These are phyloP conservation scores for Linnemannia hyalina DNA, from an alignment of 192 early-diverging fungal genomes.

Conservation along the genomic window DNA sequence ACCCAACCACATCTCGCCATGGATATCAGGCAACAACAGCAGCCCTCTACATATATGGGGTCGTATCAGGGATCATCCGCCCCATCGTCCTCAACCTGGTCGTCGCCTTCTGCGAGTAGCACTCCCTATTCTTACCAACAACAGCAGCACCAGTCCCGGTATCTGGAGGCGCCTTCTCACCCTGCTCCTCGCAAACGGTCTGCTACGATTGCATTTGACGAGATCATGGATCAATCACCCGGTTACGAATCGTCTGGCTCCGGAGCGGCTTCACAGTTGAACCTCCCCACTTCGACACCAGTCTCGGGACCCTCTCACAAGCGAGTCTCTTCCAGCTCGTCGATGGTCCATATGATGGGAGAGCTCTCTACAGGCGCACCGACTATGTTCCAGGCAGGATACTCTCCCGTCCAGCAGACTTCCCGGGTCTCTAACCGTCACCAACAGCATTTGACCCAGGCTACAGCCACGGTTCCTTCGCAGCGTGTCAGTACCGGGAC, in stretches of 20 bases:
- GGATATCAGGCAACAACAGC: not conserved
- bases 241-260: not conserved
- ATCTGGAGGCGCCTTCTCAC: not conserved
- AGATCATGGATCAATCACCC: constrained; percentile 28
- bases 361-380: constrained; percentile 12
- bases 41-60: not conserved
- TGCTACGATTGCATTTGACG: constrained; percentile 51
- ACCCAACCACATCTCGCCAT: too few species aligned
- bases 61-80: not conserved
- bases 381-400: constrained; percentile 18
- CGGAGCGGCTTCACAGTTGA: not conserved
- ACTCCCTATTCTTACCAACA: constrained; percentile 17
- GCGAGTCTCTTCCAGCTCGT: constrained; percentile 42
- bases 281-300: not conserved
- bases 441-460: constrained; percentile 3
- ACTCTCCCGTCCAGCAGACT: constrained; percentile 19
- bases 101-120: not conserved
- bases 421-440: not conserved
- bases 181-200: constrained; percentile 40
- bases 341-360: constrained; percentile 14
- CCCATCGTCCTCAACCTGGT: not conserved
- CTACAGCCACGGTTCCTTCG: not conserved
- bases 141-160: not conserved
- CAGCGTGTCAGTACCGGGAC: constrained; percentile 19
- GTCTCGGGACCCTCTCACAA: constrained; percentile 29